phyloP scores from a whole-genome alignment of 78 protist genomes.

The Dictyostelium discoideum region dicty_2.7 NC_007088.5:5105501-5106000 shows the following conservation, averaged over 20 bases:
- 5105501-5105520: not conserved
- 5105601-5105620: not conserved
- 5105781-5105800: not conserved
- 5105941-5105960: conserved; percentile 43
- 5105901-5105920: conserved; percentile 77
- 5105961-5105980: conserved; percentile 42
- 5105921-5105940: conserved; percentile 55
- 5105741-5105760: conserved; percentile 59
- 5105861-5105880: conserved; percentile 31
- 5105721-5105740: conserved; percentile 47
- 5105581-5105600: not conserved
- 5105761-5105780: not conserved
- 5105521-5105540: not conserved
- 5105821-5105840: too few relatives aligned
- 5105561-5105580: not conserved
- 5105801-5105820: not conserved
- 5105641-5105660: conserved; percentile 34
- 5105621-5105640: not conserved
- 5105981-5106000: conserved; percentile 29
- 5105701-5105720: conserved; percentile 66
- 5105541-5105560: too few relatives aligned
- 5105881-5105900: conserved; percentile 64
- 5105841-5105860: too few relatives aligned
- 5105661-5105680: conserved; percentile 11
- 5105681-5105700: conserved; percentile 57